Evolutionary conservation across 192 early-diverging fungal species (phyloP), one percentile per base, ranked within the genome.

Genomic region (Chytriomyces sp.): DNA sequence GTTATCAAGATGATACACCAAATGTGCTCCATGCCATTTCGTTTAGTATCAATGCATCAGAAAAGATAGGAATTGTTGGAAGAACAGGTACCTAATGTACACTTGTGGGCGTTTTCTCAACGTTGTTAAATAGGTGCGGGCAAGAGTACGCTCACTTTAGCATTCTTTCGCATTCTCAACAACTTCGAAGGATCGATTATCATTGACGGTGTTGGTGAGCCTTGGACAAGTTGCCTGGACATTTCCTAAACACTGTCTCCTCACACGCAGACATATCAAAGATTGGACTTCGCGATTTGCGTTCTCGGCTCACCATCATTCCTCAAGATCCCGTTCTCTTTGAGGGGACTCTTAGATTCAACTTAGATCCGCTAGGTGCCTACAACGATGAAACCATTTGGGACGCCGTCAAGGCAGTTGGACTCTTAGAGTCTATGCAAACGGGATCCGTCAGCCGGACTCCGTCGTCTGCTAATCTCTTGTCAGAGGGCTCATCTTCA

Each of bases 1-100:
- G 86, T 70, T 96, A 96, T 60, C 79, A 87, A 7, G 88, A 89
- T 33, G 91, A 92, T 19, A 76, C 84, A 33, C 90, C 81, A 5
- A 67, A 89, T 5, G 81, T 84, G 26, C 62, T 84, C 38, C 67
- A 80, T n/a, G 32, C 73, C 2, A 59, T 89, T 7, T 59, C 77
- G 19, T 78, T 89, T 41, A 14, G 28, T 3, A 77, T 86, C 22
- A 53, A 59, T 19, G 32, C 74, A 59, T 59, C 60, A 4, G 68
- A 86, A 54, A 82, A 80, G 7, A 79, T 82, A 22, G 89, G 80
- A 8, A 71, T 89, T 78, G 78, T 78, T 82, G 78, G 89, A 4
- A 32, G 85, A 34, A 91, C 88, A 34, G 93, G 91, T 68, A 10
- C 7, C 3, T 34, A 14, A 5, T 68, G 53, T 56, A 36, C n/a